Percentiles rank a stretch among this genome's conserved stretches.
phyloP scores from a whole-genome alignment of 1,284 basidiomycete genomes.

The Agroathelia rolfsii region DNA sequence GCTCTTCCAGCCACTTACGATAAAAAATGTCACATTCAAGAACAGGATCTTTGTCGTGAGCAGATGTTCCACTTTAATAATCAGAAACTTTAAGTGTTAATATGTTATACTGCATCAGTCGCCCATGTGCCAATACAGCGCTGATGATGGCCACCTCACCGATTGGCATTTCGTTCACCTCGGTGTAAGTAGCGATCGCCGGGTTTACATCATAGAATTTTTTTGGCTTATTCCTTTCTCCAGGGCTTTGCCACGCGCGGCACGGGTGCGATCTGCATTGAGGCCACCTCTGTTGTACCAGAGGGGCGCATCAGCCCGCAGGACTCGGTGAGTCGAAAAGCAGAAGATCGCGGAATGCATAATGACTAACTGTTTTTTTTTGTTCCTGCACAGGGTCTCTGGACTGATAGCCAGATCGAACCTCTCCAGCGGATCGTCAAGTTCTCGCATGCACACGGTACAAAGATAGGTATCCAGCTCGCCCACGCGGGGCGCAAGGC shows the following conservation, averaged over 20 bases:
- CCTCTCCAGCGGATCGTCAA: slow-evolving; percentile 48
- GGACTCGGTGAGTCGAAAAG: slow-evolving; percentile 19
- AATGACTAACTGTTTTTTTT: slow-evolving; percentile 6
- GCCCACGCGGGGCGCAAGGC: slow-evolving; percentile 58
- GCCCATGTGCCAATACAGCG: slow-evolving; percentile 77
- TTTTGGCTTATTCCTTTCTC: not conserved
- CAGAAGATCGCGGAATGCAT: not conserved
- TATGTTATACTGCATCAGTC: slow-evolving; percentile 27
- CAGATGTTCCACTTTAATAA: slow-evolving; percentile 3
- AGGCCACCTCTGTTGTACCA: slow-evolving; percentile 55
- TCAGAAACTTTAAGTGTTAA: not conserved
- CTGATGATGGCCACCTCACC: slow-evolving; percentile 60
- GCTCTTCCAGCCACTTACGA: slow-evolving; percentile 60
- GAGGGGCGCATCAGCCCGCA: slow-evolving; percentile 53
- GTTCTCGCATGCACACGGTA: slow-evolving; percentile 39
- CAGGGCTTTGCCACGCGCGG: slow-evolving; percentile 51
- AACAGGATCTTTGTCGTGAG: slow-evolving; percentile 59
- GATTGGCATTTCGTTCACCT: slow-evolving; percentile 77
- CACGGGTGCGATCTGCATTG: slow-evolving; percentile 54
- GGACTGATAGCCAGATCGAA: slow-evolving; percentile 44
- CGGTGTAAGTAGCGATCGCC: slow-evolving; percentile 29
- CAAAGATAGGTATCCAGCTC: slow-evolving; percentile 48
- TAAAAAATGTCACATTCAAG: slow-evolving; percentile 58
- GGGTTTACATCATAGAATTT: slow-evolving; percentile 2
- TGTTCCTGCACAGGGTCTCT: slow-evolving; percentile 40